These are phyloP conservation scores for Phialophora chinensis DNA, from an alignment of 2,329 filamentous ascomycete genomes.

Conservation along the genomic window DNA sequence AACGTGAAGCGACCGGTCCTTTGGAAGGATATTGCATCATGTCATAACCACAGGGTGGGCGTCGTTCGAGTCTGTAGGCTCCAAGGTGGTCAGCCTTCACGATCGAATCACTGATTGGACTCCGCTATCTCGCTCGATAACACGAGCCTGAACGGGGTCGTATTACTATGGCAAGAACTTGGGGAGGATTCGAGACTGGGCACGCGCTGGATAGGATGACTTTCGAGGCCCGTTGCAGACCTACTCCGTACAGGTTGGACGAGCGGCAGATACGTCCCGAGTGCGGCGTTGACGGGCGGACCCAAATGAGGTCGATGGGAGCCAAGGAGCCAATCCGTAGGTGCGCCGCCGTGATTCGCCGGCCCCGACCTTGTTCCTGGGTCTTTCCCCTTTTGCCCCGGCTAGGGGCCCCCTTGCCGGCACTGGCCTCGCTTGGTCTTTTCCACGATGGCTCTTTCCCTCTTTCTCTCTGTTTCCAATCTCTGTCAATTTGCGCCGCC, in stretches of 20 bases:
- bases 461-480: slow-evolving; percentile 20
- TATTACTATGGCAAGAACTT: neutral
- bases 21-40: slow-evolving; percentile 10
- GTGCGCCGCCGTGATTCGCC: neutral
- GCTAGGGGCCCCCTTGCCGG: slow-evolving; percentile 4
- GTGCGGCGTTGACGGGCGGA: neutral
- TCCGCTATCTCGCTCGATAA: neutral
- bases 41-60: neutral
- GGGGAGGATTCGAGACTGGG: neutral
- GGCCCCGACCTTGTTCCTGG: neutral
- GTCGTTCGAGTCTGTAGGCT: neutral
- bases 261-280: neutral
- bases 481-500: slow-evolving; percentile 30
- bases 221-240: neutral
- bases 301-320: neutral
- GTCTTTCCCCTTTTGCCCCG: slow-evolving; percentile 4
- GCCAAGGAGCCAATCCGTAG: neutral
- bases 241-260: neutral
- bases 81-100: neutral
- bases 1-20: slow-evolving; percentile 1
- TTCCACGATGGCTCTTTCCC: slow-evolving; percentile 15
- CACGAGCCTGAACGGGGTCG: neutral
- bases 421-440: neutral
- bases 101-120: neutral
- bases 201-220: neutral